These are phyloP conservation scores for Alectoria sarmentosa DNA, from an alignment of 495 filamentous ascomycete genomes.

Conservation along the genomic window DNA sequence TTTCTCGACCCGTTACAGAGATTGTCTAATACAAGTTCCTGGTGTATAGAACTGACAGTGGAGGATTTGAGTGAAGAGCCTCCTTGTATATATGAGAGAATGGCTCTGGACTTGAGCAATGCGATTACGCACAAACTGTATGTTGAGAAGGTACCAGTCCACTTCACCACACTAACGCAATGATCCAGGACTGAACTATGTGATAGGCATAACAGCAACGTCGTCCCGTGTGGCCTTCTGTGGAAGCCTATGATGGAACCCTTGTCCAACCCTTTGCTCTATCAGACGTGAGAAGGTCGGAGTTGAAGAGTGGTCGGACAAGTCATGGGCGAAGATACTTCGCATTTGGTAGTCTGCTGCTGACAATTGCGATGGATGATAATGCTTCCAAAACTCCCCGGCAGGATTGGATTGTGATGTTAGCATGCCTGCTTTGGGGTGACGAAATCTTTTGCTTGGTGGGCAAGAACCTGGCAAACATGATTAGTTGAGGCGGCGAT, in stretches of 20 bases:
- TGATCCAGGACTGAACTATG: not conserved
- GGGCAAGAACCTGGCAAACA: not conserved
- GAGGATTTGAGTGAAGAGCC: not conserved
- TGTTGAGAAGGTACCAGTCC: not conserved
- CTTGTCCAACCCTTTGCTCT: not conserved
- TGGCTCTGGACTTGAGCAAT: not conserved
- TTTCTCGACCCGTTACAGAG: not conserved
- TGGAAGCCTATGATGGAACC: not conserved
- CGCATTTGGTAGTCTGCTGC: no score
- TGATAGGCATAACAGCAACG: not conserved
- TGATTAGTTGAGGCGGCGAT: not conserved
- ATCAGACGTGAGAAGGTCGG: not conserved
- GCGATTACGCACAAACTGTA: not conserved
- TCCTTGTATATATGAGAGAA: not conserved
- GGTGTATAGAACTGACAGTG: not conserved
- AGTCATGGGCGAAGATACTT: no score
- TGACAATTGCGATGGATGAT: not conserved
- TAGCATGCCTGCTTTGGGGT: not conserved
- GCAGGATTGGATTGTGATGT: not conserved
- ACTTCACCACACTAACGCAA: not conserved
- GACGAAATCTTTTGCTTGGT: not conserved
- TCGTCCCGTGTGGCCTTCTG: not conserved
- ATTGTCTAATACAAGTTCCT: not conserved
- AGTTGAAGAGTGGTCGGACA: not conserved
- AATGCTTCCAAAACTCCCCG: not conserved